Base-by-base conservation (phyloP, 495 filamentous ascomycete genomes). In the Penicillium silybi region DNA sequence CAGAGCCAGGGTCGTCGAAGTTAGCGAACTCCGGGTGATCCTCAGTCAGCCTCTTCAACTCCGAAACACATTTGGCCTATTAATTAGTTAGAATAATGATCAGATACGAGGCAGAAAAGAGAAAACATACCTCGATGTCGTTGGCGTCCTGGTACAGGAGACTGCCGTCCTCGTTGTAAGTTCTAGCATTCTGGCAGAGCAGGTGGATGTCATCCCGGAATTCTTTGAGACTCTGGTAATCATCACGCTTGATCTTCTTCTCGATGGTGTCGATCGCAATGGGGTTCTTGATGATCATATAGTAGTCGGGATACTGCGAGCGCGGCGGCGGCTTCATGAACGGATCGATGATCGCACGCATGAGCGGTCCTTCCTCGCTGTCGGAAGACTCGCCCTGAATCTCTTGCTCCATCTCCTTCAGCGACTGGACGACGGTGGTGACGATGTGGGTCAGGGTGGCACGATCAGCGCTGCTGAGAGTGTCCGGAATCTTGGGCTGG, bases 141-240 rank as follows among this genome's bases (percentile, higher is more conserved):
- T 91, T 90, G 40, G 91, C 93, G 78, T 98, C 95, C 60, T 87
- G 81, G 74, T 89, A 97, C 41, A 98, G 78, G 51, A 90, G 68
- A 70, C 91, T 96, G 37, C 83, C 86, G 63, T 97, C 93, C 69
- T 98, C 93, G 68, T 98, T 98, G 71, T 93, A 98, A 6, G 86
- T 92, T 62, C 89, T 77, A 53, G 92, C 95, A 73, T 98, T 98
- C 59, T 80, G 82, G 66, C 91, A 92, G 60, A 98, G 80, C 48
- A 88, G 72, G 41, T 83, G 80, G 51, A 98, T 83, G 62, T 98
- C 93, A 25, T 81, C 81, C 29, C 84, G 75, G 79, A 97, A 88
- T 54, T 89, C 87, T 54, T 75, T 83, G 49, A 96, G 68, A 62
- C 77, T 86, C 55, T 83, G 83, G 66, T 97, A 98, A 56, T 97